Base-by-base conservation (phyloP, 163 green algal species). In the Volvox carteri region DNA sequence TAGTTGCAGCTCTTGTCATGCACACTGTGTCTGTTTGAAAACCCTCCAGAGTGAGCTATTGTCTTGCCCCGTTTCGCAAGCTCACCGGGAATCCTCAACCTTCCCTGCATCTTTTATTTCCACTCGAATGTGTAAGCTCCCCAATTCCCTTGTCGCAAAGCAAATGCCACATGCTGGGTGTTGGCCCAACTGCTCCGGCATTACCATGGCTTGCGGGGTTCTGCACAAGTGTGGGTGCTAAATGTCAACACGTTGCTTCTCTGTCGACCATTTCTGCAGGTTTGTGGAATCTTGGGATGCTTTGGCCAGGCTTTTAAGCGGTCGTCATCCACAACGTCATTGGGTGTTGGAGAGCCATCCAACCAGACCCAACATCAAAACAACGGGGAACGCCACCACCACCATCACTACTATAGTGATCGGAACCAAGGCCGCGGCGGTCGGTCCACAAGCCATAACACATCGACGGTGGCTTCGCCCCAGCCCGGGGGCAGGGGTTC, bases 241-340 rank as follows among this genome's bases (percentile, higher is more conserved):
- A 4, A 41, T 33, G n/a, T 30, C 16, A 42, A 33, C 58, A 37
- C 58, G 19, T 42, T 2, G 62, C 62, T 73, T 23, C 28, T 37
- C n/a, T 73, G 62, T 23, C 37, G n/a, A 65, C 54, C 54, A 39
- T 19, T 72, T 30, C 30, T 21, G 50, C 48, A 74, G 50, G 37
- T 85, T 4, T 85, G 77, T 41, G 52, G 77, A 25, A 58, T 85
- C 21, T 25, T 85, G 35, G 77, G 77, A 30, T 85, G 77, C 77
- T 37, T 85, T 1, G 37, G 77, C 54, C 77, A 85, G 19, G 77
- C 33, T 2, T 73, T 85, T 28, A 74, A 73, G 35, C 35, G 77
- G 7, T 28, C 35, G 19, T 5, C 77, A 35, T 85, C 77, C 12
- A 42, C 77, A 39, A 41, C 77, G 2, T 74, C 77, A 21, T 58